These are phyloP conservation scores for Trifolium fragiferum DNA, from an alignment of 306 rosid species.

Conservation along the genomic window DNA sequence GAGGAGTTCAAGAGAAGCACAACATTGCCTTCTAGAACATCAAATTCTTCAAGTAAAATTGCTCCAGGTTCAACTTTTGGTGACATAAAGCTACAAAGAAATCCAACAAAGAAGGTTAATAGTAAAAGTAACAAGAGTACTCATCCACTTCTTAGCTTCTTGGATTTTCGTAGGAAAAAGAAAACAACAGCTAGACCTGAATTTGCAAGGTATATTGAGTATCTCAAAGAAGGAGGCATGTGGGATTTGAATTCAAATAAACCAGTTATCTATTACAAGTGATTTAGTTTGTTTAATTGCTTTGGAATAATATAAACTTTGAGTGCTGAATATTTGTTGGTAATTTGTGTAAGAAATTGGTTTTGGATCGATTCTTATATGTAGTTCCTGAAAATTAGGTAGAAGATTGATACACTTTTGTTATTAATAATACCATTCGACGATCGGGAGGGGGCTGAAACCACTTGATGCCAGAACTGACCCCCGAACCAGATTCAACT, in stretches of 20 bases:
- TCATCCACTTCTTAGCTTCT: constrained; percentile 59
- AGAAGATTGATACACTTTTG: not conserved
- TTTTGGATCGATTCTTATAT: no score
- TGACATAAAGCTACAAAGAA: constrained; percentile 42
- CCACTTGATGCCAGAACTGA: no score
- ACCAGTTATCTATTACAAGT: constrained; percentile 65
- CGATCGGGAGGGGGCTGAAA: no score
- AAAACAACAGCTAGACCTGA: constrained; percentile 72
- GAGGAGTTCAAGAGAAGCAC: constrained; percentile 56
- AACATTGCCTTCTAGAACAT: constrained; percentile 51
- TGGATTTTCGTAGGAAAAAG: constrained; percentile 55
- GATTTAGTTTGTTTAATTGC: constrained; percentile 32
- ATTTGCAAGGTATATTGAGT: constrained; percentile 65
- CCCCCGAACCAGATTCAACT: no score
- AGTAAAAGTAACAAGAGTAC: constrained; percentile 34
- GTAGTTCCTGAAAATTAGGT: no score
- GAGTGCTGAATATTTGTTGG: not conserved
- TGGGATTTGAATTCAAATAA: constrained; percentile 64
- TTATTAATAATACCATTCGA: not conserved
- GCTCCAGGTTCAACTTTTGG: constrained; percentile 38
- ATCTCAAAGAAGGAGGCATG: constrained; percentile 71
- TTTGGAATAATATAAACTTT: constrained; percentile 1
- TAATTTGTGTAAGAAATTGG: not conserved
- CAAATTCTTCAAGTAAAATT: constrained; percentile 33
- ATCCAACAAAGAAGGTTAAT: constrained; percentile 52